phyloP scores from a whole-genome alignment of 2,329 filamentous ascomycete species.

The Fusarium piperis region DNA sequence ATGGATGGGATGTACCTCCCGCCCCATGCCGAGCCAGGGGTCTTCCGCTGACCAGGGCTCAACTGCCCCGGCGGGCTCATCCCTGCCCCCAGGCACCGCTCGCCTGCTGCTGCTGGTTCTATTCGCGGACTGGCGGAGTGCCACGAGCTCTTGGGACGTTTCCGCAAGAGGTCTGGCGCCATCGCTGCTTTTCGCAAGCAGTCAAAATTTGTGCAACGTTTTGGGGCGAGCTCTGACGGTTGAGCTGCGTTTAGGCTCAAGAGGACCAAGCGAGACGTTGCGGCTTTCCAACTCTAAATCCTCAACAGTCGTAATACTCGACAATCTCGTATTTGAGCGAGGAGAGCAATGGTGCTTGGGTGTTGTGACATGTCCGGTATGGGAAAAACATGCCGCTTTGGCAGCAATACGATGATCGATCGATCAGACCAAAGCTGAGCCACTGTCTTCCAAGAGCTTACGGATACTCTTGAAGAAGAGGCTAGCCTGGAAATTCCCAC shows the following conservation, averaged over 20 bases:
- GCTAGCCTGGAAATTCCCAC: not conserved
- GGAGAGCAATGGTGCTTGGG: not conserved
- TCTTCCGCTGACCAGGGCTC: conserved; percentile 19
- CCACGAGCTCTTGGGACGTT: conserved; percentile 8
- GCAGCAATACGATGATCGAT: conserved; percentile 9
- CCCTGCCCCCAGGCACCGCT: conserved; percentile 21
- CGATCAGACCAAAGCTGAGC: not conserved
- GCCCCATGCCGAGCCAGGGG: conserved; percentile 36
- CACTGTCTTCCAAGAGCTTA: not conserved
- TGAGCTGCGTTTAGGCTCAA: not conserved
- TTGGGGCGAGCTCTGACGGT: not conserved
- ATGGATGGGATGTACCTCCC: not conserved
- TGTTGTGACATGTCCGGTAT: conserved; percentile 9
- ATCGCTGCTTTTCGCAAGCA: conserved; percentile 4
- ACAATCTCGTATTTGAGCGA: not conserved
- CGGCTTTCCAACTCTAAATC: not conserved
- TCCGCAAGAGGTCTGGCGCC: not conserved
- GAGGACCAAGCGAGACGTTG: not conserved
- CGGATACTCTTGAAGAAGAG: not conserved
- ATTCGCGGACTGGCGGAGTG: conserved; percentile 13
- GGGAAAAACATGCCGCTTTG: conserved; percentile 7
- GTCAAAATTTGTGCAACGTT: not conserved
- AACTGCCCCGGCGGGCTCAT: conserved; percentile 23
- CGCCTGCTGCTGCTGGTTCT: conserved; percentile 6
- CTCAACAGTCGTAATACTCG: not conserved